Evolutionary conservation across 805 yeast genomes (phyloP).

Genomic region (Starmerella vitae): DNA sequence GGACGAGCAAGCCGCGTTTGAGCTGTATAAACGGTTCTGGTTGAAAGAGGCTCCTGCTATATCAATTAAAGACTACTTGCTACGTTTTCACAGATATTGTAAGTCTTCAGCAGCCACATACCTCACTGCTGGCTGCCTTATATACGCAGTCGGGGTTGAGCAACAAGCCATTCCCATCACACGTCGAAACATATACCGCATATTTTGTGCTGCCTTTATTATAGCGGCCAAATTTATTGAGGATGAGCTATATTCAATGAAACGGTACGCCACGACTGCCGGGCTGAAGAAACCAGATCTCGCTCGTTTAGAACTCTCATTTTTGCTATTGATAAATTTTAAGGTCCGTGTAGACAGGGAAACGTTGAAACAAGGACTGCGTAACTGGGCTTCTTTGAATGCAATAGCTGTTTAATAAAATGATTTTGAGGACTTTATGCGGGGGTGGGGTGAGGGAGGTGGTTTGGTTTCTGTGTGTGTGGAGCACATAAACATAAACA

Average conservation of each 20-base stretch:
- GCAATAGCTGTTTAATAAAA: no score
- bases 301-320: conserved; percentile 37
- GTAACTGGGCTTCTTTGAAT: conserved; percentile 8
- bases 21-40: conserved; percentile 20
- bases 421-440: no score
- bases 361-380: conserved; percentile 1
- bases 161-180: conserved; percentile 26
- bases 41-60: conserved; percentile 21
- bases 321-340: conserved; percentile 38
- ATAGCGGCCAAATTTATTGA: conserved; percentile 37
- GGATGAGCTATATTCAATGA: conserved; percentile 35
- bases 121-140: conserved; percentile 27
- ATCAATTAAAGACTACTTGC: conserved; percentile 25
- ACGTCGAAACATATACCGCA: conserved; percentile 31
- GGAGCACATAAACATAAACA: no score
- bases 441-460: no score
- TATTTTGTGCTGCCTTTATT: conserved; percentile 34
- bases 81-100: conserved; percentile 31
- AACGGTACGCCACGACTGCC: conserved; percentile 36
- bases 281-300: conserved; percentile 36
- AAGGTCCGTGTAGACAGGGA: conserved; percentile 33
- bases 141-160: conserved; percentile 27
- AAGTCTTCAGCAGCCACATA: conserved; percentile 30
- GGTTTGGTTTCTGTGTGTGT: no score
- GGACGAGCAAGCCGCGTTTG: conserved; percentile 5